A percentile compares a stretch with the other conserved stretches of the same genome.
Evolutionary conservation across 2,329 filamentous ascomycete species (phyloP).

Genomic region (Colletotrichum paranaense): DNA sequence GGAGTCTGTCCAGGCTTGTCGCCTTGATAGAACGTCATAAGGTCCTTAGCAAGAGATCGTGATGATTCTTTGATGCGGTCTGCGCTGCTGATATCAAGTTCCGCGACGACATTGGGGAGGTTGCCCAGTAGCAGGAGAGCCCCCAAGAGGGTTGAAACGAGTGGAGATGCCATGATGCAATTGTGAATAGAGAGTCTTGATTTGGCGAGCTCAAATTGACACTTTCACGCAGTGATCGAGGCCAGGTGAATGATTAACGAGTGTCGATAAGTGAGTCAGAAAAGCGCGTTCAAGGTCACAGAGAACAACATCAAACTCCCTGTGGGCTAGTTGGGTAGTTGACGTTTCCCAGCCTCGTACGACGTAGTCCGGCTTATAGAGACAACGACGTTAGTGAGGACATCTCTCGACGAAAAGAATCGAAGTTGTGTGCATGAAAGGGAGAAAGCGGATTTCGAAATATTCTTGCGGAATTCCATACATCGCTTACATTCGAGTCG

Average conservation of each 20-base stretch:
- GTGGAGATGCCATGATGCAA: not conserved
- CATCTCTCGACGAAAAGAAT: no score
- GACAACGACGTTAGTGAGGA: not conserved
- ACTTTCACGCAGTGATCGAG: not conserved
- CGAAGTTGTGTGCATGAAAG: not conserved
- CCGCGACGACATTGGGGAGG: not conserved
- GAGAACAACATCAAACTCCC: not conserved
- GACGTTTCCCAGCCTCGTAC: not conserved
- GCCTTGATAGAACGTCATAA: slow-evolving; percentile 46
- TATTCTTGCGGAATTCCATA: not conserved
- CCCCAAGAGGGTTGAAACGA: not conserved
- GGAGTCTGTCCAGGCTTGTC: slow-evolving; percentile 43
- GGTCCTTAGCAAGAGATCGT: slow-evolving; percentile 41
- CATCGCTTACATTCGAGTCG: not conserved
- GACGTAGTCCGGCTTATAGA: no score
- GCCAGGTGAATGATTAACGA: not conserved
- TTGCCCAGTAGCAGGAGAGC: not conserved
- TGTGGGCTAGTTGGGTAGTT: no score
- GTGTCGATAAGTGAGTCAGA: not conserved
- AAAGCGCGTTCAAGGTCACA: not conserved
- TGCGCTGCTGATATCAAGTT: slow-evolving; percentile 17
- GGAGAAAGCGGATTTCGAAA: not conserved
- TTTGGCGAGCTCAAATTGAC: not conserved
- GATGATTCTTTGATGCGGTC: slow-evolving; percentile 38
- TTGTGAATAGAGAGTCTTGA: not conserved